Base-by-base conservation (phyloP, 768 basidiomycete genomes). In the Tylopilus intermedius region DNA sequence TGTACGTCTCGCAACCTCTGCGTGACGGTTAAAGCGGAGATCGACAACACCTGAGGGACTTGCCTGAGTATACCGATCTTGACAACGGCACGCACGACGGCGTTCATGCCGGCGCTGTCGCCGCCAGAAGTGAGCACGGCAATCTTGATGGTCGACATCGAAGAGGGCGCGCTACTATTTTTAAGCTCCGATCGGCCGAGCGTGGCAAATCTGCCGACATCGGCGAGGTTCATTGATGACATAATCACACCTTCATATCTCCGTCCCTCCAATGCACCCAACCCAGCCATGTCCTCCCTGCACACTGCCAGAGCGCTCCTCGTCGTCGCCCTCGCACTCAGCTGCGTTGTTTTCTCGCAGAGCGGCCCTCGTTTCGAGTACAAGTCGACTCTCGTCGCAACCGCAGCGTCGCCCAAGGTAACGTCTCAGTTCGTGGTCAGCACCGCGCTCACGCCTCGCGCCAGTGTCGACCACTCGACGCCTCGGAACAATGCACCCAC, bases 71-170 rank as follows among this genome's bases (percentile, higher is more conserved):
- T 96, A 32, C 87, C 93, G 59, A 84, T 84, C 72, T 93, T 93
- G 58, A 98, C 95, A 43, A 94, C 86, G 0, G 94, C 80, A 60
- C 96, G 89, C 48, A 99, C 95, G 50, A 84, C 90, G 30, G 93
- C 92, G 67, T 95, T 94, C 91, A 94, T 92, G 63, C 96, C 96
- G 48, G 96, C 94, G 72, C 90, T 92, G 77, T 99, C 96, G 65
- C 96, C 95, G 43, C 95, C 96, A 2, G 88, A 90, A 1, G 96
- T 99, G 58, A 98, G 81, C 46, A 95, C 87, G 1, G 94, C 95
- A 66, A 96, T 80, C 76, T 92, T 94, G 84, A 94, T 91, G 8
- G 40, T 3, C 9, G 42, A 27, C 46, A 47, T 47, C 30, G 10
- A 10, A 30, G 18, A 18, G 18, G 18, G 18, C 18, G 18, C 18